These are phyloP conservation scores for Dispira parvispora DNA, from an alignment of 192 early-diverging fungal species.

Conservation along the genomic window DNA sequence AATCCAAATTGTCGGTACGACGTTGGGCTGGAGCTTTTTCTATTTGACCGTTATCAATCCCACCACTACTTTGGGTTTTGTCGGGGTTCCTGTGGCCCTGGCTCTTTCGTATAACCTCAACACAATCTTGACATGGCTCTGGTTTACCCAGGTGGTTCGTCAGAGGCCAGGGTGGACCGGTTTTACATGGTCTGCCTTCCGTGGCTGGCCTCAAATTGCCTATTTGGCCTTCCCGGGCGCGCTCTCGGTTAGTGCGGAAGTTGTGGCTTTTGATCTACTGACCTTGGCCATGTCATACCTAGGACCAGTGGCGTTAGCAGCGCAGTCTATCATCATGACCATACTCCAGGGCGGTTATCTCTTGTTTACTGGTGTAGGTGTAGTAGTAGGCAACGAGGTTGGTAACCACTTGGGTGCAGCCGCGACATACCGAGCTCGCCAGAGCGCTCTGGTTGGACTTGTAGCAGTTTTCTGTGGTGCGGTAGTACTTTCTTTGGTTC, in stretches of 20 bases:
- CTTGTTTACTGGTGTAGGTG: constrained; percentile 52
- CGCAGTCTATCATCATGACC: constrained; percentile 51
- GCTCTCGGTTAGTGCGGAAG: constrained; percentile 57
- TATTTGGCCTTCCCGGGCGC: constrained; percentile 54
- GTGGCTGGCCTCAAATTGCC: constrained; percentile 34
- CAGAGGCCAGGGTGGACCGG: constrained; percentile 56
- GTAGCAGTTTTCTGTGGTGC: too few species aligned
- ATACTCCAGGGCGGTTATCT: constrained; percentile 39
- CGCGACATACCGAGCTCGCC: constrained; percentile 21
- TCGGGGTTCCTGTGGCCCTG: constrained; percentile 57
- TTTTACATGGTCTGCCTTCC: constrained; percentile 40
- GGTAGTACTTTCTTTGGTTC: too few species aligned
- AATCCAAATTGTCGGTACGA: constrained; percentile 48
- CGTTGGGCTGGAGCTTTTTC: constrained; percentile 45
- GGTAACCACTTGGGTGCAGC: constrained; percentile 41
- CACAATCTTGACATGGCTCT: constrained; percentile 42
- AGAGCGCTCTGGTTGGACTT: too few species aligned
- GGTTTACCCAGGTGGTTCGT: constrained; percentile 19
- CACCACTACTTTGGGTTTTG: constrained; percentile 38
- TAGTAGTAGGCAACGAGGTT: constrained; percentile 54
- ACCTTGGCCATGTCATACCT: constrained; percentile 48
- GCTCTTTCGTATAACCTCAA: constrained; percentile 30
- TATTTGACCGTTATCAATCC: constrained; percentile 49
- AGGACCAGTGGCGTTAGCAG: constrained; percentile 44
- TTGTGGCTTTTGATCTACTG: constrained; percentile 52